Conservation (phyloP, 805 yeast species). For the Ogataea sp. region DNA sequence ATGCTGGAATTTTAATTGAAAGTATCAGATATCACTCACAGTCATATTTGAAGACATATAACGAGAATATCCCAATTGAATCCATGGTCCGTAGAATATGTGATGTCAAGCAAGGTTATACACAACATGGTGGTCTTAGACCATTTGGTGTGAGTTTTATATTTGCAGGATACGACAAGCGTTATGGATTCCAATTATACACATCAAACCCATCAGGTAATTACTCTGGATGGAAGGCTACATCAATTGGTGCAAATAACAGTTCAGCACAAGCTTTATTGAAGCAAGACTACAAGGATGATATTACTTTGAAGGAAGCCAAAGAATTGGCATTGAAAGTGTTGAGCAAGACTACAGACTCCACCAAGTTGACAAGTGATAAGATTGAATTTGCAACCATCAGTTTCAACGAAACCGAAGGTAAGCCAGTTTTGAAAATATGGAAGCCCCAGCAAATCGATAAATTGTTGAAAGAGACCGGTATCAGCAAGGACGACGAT, state of each 20-base stretch:
- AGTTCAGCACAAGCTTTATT: constrained; percentile 92
- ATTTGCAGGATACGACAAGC: constrained; percentile 91
- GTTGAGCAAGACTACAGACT: constrained; percentile 88
- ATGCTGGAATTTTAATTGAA: constrained; percentile 85
- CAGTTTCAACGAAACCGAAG: constrained; percentile 34
- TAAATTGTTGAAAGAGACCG: constrained; percentile 59
- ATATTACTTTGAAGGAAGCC: constrained; percentile 64
- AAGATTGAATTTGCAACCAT: constrained; percentile 91
- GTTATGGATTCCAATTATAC: constrained; percentile 84
- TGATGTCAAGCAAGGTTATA: constrained; percentile 94
- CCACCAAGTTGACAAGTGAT: constrained; percentile 75
- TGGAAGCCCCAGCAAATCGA: constrained; percentile 80
- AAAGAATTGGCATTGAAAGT: constrained; percentile 85
- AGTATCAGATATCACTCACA: constrained; percentile 84
- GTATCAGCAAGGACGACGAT: constrained; percentile 54
- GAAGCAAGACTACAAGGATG: constrained; percentile 91
- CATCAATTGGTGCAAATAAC: constrained; percentile 92
- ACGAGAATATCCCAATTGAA: constrained; percentile 92
- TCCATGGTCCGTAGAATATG: constrained; percentile 80
- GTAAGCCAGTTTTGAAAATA: constrained; percentile 56
- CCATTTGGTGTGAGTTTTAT: constrained; percentile 97
- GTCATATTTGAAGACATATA: constrained; percentile 73
- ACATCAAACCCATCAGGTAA: constrained; percentile 97
- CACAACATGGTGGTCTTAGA: constrained; percentile 97
- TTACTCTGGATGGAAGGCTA: constrained; percentile 98